Evolutionary conservation across 1,139 yeast genomes (phyloP).

Genomic region (Yamadazyma friedrichii): DNA sequence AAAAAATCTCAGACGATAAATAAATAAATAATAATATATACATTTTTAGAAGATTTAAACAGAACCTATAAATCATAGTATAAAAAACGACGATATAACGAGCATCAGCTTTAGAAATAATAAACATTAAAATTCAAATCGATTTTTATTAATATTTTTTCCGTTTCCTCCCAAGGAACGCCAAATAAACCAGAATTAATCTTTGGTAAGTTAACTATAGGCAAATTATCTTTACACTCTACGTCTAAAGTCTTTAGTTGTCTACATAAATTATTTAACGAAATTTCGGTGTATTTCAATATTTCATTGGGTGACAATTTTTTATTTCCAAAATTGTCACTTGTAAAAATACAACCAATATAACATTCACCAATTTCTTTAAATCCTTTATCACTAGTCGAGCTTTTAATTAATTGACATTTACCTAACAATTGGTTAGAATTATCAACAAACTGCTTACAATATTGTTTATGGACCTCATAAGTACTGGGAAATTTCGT

Average conservation of each 20-base stretch:
- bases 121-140: slow-evolving; percentile 8
- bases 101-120: too few species aligned
- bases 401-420: slow-evolving; percentile 44
- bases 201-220: slow-evolving; percentile 61
- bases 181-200: slow-evolving; percentile 79
- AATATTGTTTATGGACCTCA: slow-evolving; percentile 45
- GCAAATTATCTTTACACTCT: slow-evolving; percentile 14
- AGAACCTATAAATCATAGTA: too few species aligned
- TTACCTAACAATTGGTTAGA: slow-evolving; percentile 50
- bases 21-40: too few species aligned
- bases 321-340: slow-evolving; percentile 41
- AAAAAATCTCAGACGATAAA: too few species aligned
- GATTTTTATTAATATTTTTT: slow-evolving; percentile 32
- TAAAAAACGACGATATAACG: too few species aligned
- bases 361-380: slow-evolving; percentile 23
- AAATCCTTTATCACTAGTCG: slow-evolving; percentile 26
- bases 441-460: slow-evolving; percentile 28
- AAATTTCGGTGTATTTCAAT: slow-evolving; percentile 44
- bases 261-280: slow-evolving; percentile 44
- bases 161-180: slow-evolving; percentile 78
- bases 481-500: slow-evolving; percentile 53
- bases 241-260: slow-evolving; percentile 29
- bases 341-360: slow-evolving; percentile 70
- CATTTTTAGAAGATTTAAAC: too few species aligned
- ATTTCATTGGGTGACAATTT: slow-evolving; percentile 36